phyloP scores from a whole-genome alignment of 768 basidiomycete genomes.

The Tulasnella sp. region DNA sequence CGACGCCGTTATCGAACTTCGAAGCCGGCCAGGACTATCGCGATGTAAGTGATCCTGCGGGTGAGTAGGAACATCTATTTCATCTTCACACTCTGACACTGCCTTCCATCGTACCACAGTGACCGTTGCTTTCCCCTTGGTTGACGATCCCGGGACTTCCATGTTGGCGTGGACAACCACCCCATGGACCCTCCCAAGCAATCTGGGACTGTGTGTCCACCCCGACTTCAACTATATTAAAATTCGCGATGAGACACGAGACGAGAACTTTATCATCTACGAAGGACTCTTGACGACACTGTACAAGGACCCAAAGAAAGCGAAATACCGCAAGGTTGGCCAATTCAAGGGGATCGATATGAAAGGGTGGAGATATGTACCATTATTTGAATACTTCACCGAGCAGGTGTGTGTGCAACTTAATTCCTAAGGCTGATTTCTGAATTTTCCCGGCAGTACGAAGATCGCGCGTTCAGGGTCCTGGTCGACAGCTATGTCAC shows the following conservation, averaged over 20 bases:
- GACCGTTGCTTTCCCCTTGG: conserved; percentile 83
- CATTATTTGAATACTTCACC: conserved; percentile 92
- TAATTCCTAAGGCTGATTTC: background rate
- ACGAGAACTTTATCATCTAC: conserved; percentile 83
- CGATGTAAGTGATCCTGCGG: conserved; percentile 87
- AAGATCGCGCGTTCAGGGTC: conserved; percentile 83
- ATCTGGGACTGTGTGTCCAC: conserved; percentile 89
- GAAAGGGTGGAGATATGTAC: conserved; percentile 92
- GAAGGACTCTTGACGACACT: conserved; percentile 75
- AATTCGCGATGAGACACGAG: conserved; percentile 78
- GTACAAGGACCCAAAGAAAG: conserved; percentile 96
- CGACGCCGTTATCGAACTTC: conserved; percentile 94
- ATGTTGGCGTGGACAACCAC: conserved; percentile 98
- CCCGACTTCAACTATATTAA: conserved; percentile 95
- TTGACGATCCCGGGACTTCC: conserved; percentile 82
- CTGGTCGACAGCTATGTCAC: conserved; percentile 89
- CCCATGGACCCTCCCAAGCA: conserved; percentile 95
- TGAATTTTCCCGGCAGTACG: conserved; percentile 43
- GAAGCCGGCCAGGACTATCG: conserved; percentile 88
- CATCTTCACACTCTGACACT: background rate
- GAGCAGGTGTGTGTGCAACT: conserved; percentile 50
- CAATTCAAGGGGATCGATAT: conserved; percentile 83
- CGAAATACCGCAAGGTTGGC: conserved; percentile 84
- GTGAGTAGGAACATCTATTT: conserved; percentile 34
- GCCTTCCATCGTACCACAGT: conserved; percentile 34